Evolutionary conservation across 768 basidiomycete genomes (phyloP).

Genomic region (Vararia minispora): DNA sequence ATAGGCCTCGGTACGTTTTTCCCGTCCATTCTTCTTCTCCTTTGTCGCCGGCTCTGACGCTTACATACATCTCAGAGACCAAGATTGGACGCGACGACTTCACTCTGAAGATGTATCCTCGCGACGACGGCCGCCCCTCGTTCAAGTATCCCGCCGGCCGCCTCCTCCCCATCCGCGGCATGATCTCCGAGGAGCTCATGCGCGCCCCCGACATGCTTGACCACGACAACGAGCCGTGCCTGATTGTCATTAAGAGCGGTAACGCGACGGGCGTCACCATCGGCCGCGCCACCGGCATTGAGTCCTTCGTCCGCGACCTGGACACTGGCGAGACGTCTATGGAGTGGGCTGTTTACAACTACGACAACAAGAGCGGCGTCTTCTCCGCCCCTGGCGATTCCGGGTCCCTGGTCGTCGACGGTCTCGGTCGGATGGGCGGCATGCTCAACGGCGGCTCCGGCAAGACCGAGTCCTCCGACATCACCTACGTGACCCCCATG

Average conservation of each 20-base stretch:
- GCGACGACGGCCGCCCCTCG: background rate
- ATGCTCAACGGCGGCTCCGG: slow-evolving; percentile 19
- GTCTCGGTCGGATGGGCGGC: slow-evolving; percentile 15
- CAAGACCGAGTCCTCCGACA: slow-evolving; percentile 12
- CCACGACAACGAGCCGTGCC: slow-evolving; percentile 15
- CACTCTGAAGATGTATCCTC: slow-evolving; percentile 1
- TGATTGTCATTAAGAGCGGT: slow-evolving; percentile 27
- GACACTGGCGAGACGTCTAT: background rate
- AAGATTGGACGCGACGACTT: background rate
- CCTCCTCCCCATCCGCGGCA: slow-evolving; percentile 16
- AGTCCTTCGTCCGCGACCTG: background rate
- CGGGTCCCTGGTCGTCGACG: slow-evolving; percentile 18
- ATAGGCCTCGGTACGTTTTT: slow-evolving; percentile 19
- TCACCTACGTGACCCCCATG: slow-evolving; percentile 18
- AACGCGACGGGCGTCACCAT: slow-evolving; percentile 16
- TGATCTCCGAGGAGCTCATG: slow-evolving; percentile 22
- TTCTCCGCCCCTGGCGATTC: slow-evolving; percentile 22
- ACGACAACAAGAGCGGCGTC: slow-evolving; percentile 9
- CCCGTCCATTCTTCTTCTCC: slow-evolving; percentile 3
- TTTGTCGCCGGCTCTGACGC: slow-evolving; percentile 1
- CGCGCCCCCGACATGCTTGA: slow-evolving; percentile 16
- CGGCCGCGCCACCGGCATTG: background rate
- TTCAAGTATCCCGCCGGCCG: slow-evolving; percentile 2
- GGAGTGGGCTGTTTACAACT: slow-evolving; percentile 14
- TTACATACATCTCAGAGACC: slow-evolving; percentile 7